phyloP scores from a whole-genome alignment of 148 eudicot species.

The Spergularia bocconei region DNA sequence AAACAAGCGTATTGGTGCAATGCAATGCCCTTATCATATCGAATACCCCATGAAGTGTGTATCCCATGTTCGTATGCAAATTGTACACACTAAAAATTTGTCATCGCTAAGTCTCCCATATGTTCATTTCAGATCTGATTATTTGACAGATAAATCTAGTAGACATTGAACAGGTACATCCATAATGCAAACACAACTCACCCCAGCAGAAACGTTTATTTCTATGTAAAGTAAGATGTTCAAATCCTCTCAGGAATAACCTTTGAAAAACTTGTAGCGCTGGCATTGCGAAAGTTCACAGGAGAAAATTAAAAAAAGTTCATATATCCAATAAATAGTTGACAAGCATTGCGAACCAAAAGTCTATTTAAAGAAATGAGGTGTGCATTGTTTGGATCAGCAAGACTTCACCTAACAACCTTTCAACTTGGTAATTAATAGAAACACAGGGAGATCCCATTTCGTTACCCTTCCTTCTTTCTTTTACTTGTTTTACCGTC shows the following conservation, averaged over 20 bases:
- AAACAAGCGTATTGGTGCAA: too few relatives aligned
- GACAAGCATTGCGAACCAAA: not conserved
- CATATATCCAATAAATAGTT: not conserved
- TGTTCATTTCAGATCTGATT: not conserved
- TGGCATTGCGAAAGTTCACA: not conserved
- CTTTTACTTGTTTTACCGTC: not conserved
- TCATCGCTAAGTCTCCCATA: not conserved
- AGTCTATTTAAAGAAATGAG: conserved; percentile 5
- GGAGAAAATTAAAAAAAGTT: not conserved
- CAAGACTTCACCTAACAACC: not conserved
- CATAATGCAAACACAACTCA: conserved; percentile 4
- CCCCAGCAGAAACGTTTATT: not conserved
- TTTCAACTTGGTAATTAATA: not conserved
- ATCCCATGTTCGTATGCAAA: too few relatives aligned
- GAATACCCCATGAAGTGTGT: too few relatives aligned
- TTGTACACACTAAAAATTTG: too few relatives aligned
- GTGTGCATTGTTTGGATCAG: not conserved
- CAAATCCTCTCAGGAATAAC: not conserved
- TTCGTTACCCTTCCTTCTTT: not conserved
- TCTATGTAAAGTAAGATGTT: not conserved
- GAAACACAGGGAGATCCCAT: not conserved
- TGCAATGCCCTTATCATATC: too few relatives aligned
- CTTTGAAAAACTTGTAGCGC: not conserved
- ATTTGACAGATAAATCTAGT: not conserved
- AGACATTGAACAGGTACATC: not conserved